Evolutionary conservation across 768 basidiomycete species (phyloP).

Genomic region (Termitomyces sp.): DNA sequence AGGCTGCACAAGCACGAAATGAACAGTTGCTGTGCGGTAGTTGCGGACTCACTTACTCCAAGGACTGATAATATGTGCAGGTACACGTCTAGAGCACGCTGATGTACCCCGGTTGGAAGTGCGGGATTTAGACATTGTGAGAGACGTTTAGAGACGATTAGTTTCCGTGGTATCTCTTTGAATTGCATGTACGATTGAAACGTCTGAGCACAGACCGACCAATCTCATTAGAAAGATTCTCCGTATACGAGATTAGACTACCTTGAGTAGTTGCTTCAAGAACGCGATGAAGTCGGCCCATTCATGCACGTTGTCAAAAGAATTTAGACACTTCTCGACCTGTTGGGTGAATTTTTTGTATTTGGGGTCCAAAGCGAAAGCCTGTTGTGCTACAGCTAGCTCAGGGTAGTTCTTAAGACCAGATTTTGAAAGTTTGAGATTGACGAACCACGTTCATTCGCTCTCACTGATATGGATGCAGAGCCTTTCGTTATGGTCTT

Average conservation of each 20-base stretch:
- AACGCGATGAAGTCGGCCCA: conserved; percentile 99
- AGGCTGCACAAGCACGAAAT: conserved; percentile 39
- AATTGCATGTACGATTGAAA: conserved; percentile 92
- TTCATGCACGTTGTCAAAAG: conserved; percentile 95
- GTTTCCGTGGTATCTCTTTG: conserved; percentile 92
- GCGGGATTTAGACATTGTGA: conserved; percentile 98
- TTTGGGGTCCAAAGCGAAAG: conserved; percentile 78
- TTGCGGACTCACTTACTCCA: conserved; percentile 53
- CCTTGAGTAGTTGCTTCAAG: conserved; percentile 89
- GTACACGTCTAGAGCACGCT: conserved; percentile 94
- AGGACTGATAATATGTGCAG: conserved; percentile 85
- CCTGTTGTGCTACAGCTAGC: conserved; percentile 44
- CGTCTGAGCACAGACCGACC: conserved; percentile 43
- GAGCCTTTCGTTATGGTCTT: conserved; percentile 31
- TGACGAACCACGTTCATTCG: conserved; percentile 46
- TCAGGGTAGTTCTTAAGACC: neutral
- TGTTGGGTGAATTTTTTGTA: conserved; percentile 91
- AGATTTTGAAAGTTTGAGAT: neutral
- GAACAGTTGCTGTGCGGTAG: neutral
- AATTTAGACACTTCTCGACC: conserved; percentile 87
- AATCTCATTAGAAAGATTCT: neutral
- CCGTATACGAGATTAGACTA: conserved; percentile 20
- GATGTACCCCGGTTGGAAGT: conserved; percentile 93
- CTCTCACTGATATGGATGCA: conserved; percentile 34
- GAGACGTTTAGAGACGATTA: conserved; percentile 90